Conservation (phyloP, 116 monocot genomes). For the Trichopus zeylanicus region DNA sequence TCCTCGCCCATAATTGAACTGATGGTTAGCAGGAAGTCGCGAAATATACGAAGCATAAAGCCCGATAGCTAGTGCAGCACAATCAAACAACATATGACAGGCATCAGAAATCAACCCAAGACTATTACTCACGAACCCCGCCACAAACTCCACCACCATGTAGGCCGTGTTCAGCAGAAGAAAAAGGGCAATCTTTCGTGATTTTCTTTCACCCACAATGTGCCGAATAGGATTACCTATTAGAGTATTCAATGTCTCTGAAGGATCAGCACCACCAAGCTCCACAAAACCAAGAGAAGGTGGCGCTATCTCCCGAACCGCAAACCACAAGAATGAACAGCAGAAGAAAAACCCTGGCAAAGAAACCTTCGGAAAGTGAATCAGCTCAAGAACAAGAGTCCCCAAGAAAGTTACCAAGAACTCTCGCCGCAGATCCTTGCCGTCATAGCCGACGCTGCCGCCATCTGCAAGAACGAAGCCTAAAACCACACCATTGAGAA, state of each 20-base stretch:
- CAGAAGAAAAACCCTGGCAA: slow-evolving; percentile 58
- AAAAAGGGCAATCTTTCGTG: slow-evolving; percentile 84
- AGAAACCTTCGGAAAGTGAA: slow-evolving; percentile 73
- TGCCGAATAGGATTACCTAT: slow-evolving; percentile 59
- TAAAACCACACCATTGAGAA: slow-evolving; percentile 71
- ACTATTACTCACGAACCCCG: slow-evolving; percentile 93
- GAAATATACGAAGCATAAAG: slow-evolving; percentile 91
- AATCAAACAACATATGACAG: slow-evolving; percentile 96
- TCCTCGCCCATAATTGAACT: slow-evolving; percentile 87
- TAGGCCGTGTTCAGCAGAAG: slow-evolving; percentile 79
- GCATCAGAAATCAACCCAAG: slow-evolving; percentile 97
- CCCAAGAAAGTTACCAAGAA: slow-evolving; percentile 62
- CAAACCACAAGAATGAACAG: slow-evolving; percentile 62
- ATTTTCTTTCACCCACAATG: slow-evolving; percentile 72
- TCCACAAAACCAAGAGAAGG: slow-evolving; percentile 37
- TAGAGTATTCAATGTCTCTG: slow-evolving; percentile 37
- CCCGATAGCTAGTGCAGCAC: slow-evolving; percentile 87
- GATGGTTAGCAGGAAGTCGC: slow-evolving; percentile 58
- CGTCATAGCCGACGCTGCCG: slow-evolving; percentile 18
- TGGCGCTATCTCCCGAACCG: slow-evolving; percentile 44
- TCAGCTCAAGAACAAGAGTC: slow-evolving; percentile 62
- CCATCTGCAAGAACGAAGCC: slow-evolving; percentile 61
- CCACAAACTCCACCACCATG: slow-evolving; percentile 91
- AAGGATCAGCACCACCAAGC: slow-evolving; percentile 30
- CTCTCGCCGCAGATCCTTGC: slow-evolving; percentile 36